Percentiles rank a stretch among this genome's conserved stretches.
These are phyloP conservation scores for Chaetomium strumarium DNA, from an alignment of 2,329 filamentous ascomycete species.

Conservation along the genomic window DNA sequence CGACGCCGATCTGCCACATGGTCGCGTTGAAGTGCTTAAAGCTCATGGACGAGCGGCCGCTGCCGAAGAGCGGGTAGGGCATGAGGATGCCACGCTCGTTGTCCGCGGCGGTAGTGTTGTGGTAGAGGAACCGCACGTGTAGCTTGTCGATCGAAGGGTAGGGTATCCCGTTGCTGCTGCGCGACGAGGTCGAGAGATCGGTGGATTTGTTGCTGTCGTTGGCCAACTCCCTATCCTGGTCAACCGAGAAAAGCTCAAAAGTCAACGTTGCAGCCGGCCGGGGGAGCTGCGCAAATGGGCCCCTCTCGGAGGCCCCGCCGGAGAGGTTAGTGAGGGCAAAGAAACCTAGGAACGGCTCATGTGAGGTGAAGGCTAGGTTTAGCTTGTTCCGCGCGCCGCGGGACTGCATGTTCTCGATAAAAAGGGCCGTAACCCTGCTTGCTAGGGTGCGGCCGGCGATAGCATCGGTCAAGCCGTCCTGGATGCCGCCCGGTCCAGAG, in stretches of 20 bases:
- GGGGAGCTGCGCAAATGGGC: constrained; percentile 45
- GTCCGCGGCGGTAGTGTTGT: constrained; percentile 36
- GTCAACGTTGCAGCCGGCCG: constrained; percentile 68
- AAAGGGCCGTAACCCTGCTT: constrained; percentile 36
- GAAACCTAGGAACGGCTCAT: constrained; percentile 51
- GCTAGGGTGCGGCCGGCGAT: constrained; percentile 51
- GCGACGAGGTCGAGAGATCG: neutral
- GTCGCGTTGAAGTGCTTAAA: constrained; percentile 35
- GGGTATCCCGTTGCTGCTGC: neutral
- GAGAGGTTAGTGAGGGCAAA: constrained; percentile 45
- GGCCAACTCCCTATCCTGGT: constrained; percentile 1
- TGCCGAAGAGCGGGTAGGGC: constrained; percentile 37
- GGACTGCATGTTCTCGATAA: constrained; percentile 38
- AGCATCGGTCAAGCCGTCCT: constrained; percentile 39
- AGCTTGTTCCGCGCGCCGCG: constrained; percentile 40
- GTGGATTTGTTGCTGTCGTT: neutral
- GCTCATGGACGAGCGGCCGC: constrained; percentile 30
- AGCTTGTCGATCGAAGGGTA: constrained; percentile 36
- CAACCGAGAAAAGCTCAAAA: constrained; percentile 58
- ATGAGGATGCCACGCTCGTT: constrained; percentile 28
- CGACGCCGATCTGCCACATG: constrained; percentile 34
- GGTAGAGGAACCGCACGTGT: constrained; percentile 52
- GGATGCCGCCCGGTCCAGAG: constrained; percentile 45
- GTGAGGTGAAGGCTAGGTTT: constrained; percentile 48
- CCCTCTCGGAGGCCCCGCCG: constrained; percentile 47